Percentiles rank a stretch among this genome's conserved stretches.
These are phyloP conservation scores for Oryza brachyantha DNA, from an alignment of 176 grass and related monocot genomes.

Conservation along the genomic window DNA sequence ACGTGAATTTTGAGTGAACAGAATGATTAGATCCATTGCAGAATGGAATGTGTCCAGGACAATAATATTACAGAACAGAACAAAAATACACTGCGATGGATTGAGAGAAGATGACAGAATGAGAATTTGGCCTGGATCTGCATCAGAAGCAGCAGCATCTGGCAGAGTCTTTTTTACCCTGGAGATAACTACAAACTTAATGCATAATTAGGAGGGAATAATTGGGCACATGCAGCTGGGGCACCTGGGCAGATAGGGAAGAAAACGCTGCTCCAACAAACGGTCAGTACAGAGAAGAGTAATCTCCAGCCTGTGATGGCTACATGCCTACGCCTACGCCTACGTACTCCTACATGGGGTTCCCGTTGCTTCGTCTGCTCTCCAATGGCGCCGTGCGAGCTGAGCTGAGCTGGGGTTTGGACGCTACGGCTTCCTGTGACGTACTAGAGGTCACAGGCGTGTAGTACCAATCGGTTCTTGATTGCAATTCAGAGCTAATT, in stretches of 20 bases:
- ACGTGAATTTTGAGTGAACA: background rate
- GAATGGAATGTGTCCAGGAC: background rate
- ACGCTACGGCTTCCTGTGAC: background rate
- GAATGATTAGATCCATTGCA: background rate
- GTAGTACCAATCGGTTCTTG: background rate
- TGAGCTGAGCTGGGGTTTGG: background rate
- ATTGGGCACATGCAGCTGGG: background rate
- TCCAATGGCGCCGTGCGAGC: background rate
- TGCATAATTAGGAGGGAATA: background rate
- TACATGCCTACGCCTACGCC: background rate
- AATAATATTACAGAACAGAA: background rate
- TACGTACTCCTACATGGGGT: background rate
- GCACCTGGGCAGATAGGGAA: background rate
- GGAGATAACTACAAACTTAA: background rate
- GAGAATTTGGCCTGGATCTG: slow-evolving; percentile 17
- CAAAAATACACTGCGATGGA: background rate
- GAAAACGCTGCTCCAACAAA: background rate
- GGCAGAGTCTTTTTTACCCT: background rate
- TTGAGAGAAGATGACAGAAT: background rate
- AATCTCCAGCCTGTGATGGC: slow-evolving; percentile 6
- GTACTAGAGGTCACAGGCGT: background rate
- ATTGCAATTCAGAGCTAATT: background rate
- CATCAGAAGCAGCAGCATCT: background rate
- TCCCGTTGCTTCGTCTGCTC: background rate
- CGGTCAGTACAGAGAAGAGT: background rate